Conservation (phyloP, 164 flowering plant genomes). For the Protea cynaroides region DNA sequence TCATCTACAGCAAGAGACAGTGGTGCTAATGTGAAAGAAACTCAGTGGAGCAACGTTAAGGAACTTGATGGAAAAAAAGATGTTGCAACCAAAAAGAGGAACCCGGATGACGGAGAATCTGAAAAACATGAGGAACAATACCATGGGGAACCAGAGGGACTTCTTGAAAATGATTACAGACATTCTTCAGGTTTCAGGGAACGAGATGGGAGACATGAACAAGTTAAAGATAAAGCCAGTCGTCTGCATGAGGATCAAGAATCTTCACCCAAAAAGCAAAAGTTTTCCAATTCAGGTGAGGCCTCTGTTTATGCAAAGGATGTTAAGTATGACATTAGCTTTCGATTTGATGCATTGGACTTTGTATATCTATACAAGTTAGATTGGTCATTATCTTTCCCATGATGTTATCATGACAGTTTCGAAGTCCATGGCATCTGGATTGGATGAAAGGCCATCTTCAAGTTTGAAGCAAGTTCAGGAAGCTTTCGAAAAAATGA, state of each 20-base stretch:
- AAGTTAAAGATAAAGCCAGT: constrained; percentile 23
- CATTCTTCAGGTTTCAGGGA: constrained; percentile 10
- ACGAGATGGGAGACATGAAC: constrained; percentile 7
- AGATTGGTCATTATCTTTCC: too few species aligned
- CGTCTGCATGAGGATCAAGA: constrained; percentile 26
- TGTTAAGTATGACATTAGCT: constrained; percentile 21
- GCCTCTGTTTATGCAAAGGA: constrained; percentile 22
- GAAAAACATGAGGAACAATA: constrained; percentile 24
- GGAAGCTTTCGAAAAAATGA: constrained; percentile 23
- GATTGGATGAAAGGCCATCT: constrained; percentile 26
- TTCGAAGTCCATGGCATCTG: constrained; percentile 11
- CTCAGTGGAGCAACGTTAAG: constrained; percentile 27
- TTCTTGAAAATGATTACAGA: too few species aligned
- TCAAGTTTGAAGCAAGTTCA: constrained; percentile 32
- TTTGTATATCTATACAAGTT: not conserved
- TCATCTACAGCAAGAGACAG: constrained; percentile 27
- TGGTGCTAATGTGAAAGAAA: constrained; percentile 28
- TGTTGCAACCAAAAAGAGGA: constrained; percentile 33
- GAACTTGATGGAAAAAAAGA: constrained; percentile 32
- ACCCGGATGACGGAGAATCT: constrained; percentile 27
- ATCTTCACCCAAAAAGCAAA: constrained; percentile 43
- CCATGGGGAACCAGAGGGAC: constrained; percentile 24
- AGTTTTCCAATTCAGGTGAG: constrained; percentile 25
- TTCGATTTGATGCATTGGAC: not conserved
- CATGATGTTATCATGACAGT: constrained; percentile 13